Conservation (phyloP, 1,284 basidiomycete species). For the Sanguinoderma infundibulare region DNA sequence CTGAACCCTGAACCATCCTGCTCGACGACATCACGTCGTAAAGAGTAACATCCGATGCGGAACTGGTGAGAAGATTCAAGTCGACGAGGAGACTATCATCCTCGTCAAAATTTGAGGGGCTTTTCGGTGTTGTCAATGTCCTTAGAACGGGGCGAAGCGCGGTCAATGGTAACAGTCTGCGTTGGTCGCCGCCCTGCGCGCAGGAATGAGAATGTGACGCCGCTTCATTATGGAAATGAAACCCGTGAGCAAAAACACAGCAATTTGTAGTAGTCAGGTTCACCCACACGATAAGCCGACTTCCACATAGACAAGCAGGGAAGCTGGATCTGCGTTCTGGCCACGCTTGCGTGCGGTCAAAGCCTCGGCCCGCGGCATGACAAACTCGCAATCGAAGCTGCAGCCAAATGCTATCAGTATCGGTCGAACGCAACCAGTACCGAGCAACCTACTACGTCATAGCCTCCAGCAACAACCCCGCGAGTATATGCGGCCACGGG, state of each 20-base stretch:
- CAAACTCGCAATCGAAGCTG: conserved; percentile 9
- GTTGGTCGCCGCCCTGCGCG: not conserved
- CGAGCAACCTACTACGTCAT: not conserved
- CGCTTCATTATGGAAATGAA: not conserved
- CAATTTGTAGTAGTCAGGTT: not conserved
- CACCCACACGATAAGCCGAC: not conserved
- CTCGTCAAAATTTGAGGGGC: not conserved
- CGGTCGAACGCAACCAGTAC: not conserved
- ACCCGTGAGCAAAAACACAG: not conserved
- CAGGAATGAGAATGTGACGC: no score
- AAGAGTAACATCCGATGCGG: not conserved
- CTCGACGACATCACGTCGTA: conserved; percentile 2
- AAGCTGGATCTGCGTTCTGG: not conserved
- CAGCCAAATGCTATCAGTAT: not conserved
- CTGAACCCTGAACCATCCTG: not conserved
- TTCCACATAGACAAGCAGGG: not conserved
- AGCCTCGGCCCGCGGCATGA: not conserved
- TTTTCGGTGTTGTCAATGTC: not conserved
- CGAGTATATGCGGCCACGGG: conserved; percentile 1
- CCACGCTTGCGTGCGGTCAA: not conserved
- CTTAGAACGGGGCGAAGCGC: not conserved
- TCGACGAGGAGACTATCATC: not conserved
- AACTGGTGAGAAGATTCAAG: not conserved
- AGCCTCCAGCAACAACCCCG: not conserved
- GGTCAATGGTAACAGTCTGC: not conserved